Conservation (phyloP, 2,329 filamentous ascomycete genomes). For the Falciphora oryzae region DNA sequence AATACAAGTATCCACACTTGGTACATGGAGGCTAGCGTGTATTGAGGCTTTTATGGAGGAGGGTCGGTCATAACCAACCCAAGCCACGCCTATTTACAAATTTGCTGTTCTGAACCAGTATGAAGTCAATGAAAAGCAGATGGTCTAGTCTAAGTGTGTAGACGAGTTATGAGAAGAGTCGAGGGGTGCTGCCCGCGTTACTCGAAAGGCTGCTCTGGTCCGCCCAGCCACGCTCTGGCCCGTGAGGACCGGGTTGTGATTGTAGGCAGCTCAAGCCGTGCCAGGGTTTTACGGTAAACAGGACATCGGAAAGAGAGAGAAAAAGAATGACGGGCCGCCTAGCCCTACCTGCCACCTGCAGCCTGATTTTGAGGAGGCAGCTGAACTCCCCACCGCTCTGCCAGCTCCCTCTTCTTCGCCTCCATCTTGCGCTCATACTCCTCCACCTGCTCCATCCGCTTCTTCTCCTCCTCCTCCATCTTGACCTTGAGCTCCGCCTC, state of each 20-base stretch:
- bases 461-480: conserved; percentile 46
- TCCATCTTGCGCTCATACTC: conserved; percentile 55
- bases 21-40: background rate
- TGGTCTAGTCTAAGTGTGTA: background rate
- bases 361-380: conserved; percentile 3
- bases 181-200: background rate
- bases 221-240: too few relatives aligned
- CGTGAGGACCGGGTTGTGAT: background rate
- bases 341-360: background rate
- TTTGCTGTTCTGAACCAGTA: background rate
- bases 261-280: background rate
- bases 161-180: background rate
- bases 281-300: background rate
- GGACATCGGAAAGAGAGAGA: background rate
- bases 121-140: background rate
- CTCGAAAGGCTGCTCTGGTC: background rate
- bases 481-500: conserved; percentile 46
- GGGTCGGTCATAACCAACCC: background rate
- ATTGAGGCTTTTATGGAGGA: background rate
- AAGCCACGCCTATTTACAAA: background rate
- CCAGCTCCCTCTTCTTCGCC: conserved; percentile 42
- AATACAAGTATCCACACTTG: too few relatives aligned
- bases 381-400: conserved; percentile 35
- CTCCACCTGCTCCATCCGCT: conserved; percentile 47
- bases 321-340: background rate